phyloP scores from a whole-genome alignment of 2,329 filamentous ascomycete species.

The Fusarium sp. region DNA sequence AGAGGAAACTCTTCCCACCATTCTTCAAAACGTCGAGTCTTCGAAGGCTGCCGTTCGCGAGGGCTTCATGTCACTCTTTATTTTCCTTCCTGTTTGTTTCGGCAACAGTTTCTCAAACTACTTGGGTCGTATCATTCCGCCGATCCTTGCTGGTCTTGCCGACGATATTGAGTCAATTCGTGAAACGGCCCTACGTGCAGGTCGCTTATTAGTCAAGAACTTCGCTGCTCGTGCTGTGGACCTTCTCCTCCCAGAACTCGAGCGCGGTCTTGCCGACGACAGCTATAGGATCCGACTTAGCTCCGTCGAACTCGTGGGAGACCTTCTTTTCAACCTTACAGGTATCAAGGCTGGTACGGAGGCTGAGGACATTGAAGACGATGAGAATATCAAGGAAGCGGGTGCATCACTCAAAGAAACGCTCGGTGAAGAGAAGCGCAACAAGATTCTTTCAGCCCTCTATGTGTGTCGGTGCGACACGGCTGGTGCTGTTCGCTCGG shows the following conservation, averaged over 20 bases:
- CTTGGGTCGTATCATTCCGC: constrained; percentile 93
- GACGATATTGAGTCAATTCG: constrained; percentile 97
- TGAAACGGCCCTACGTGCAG: constrained; percentile 94
- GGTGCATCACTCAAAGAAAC: constrained; percentile 93
- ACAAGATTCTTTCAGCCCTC: constrained; percentile 95
- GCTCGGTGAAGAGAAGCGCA: constrained; percentile 94
- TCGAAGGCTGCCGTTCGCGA: constrained; percentile 91
- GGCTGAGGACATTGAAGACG: constrained; percentile 82
- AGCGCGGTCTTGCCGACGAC: constrained; percentile 96
- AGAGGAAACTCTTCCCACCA: constrained; percentile 95
- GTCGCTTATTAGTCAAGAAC: constrained; percentile 96
- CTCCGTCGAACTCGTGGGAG: constrained; percentile 96
- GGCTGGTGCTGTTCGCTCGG: constrained; percentile 87
- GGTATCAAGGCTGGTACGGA: constrained; percentile 87
- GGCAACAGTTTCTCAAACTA: constrained; percentile 99
- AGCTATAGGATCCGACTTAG: constrained; percentile 98
- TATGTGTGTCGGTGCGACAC: constrained; percentile 99
- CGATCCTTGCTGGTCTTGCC: constrained; percentile 92
- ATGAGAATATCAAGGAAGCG: constrained; percentile 85
- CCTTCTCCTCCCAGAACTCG: constrained; percentile 90
- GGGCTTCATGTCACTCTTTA: constrained; percentile 99
- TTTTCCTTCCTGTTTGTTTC: constrained; percentile 98
- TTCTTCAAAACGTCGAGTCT: constrained; percentile 94
- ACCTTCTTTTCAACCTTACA: constrained; percentile 96
- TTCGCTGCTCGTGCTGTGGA: constrained; percentile 96